Base-by-base conservation (phyloP, 179 eudicot genomes). In the Heliamphora pulchella region DNA sequence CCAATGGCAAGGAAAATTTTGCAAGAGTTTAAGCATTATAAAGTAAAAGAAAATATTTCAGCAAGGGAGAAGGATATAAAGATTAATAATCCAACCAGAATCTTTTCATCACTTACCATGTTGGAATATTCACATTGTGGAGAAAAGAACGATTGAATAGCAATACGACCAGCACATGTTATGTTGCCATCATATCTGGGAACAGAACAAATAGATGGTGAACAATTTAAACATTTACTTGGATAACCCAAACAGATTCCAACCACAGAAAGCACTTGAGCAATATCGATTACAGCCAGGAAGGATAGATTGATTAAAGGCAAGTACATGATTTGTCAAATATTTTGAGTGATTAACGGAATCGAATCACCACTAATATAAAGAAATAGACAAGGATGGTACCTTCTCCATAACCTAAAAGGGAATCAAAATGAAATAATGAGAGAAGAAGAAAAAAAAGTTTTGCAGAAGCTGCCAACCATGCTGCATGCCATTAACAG, bases 61-160 rank as follows among this genome's bases (percentile, higher is more conserved):
- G 31, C n/a, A 18, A 4, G 31, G 20, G 8, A 64, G 11, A 76
- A 4, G 6, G 11, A 22, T 5, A 58, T 3, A n/a, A 58, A 58
- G 66, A 58, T 61, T 31, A 76, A 46, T 43, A 76, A 75, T 41
- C 44, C 51, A 59, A 66, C 31, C 31, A 63, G 61, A 70, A 79
- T 71, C 18, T 31, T 48, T 58, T 50, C 62, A 39, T 61, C 76
- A 83, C 84, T 65, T 66, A 91, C 97, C 93, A 85, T 89, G 84
- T 86, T 87, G 78, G 84, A 91, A 81, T 82, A 93, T 74, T 87
- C 97, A 80, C 97, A 94, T 76, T 94, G 98, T 50, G 98, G 97
- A 55, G 98, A 88, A 89, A 91, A 90, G 6, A 94, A 79, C 78
- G 98, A 93, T 80, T 94, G 97, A 79, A 94, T 89, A 76, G 98